Evolutionary conservation across 352 stramenopile genomes (phyloP).

Genomic region (Phytophthora pistaciae): DNA sequence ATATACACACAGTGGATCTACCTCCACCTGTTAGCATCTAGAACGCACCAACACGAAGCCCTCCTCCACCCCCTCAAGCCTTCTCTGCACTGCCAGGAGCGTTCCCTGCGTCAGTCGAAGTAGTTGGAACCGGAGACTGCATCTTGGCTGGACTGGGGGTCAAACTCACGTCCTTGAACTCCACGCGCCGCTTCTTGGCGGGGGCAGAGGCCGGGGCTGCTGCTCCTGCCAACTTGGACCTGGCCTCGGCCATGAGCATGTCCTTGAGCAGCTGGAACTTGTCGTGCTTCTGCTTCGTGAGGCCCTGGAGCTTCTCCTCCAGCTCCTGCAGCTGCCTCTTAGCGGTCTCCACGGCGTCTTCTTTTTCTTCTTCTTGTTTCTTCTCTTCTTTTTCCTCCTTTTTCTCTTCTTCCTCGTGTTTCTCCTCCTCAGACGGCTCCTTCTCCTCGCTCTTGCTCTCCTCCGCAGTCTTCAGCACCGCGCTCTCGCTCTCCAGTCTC

Average conservation of each 20-base stretch:
- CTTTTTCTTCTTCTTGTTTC: constrained; percentile 32
- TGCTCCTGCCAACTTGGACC: constrained; percentile 49
- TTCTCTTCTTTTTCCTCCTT: constrained; percentile 29
- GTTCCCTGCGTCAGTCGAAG: background rate
- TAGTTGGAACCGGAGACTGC: constrained; percentile 21
- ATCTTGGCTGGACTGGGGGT: constrained; percentile 30
- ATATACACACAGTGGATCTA: constrained; percentile 18
- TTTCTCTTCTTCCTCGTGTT: background rate
- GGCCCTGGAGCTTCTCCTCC: constrained; percentile 49
- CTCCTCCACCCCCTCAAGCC: constrained; percentile 1
- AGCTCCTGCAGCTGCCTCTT: constrained; percentile 58
- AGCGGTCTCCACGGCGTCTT: constrained; percentile 29
- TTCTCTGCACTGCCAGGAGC: constrained; percentile 13
- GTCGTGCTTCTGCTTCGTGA: constrained; percentile 76
- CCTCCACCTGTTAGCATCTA: too few relatives aligned
- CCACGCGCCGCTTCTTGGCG: constrained; percentile 49
- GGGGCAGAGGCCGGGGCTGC: background rate
- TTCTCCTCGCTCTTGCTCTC: constrained; percentile 25
- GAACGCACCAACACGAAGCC: background rate
- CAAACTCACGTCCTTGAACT: constrained; percentile 29
- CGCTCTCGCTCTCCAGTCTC: constrained; percentile 31
- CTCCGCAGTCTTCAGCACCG: constrained; percentile 15
- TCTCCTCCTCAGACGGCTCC: background rate
- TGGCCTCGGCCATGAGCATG: constrained; percentile 73
- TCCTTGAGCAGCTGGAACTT: constrained; percentile 83